Evolutionary conservation across 2,329 filamentous ascomycete species (phyloP), one percentile per base, ranked within the genome.

Genomic region (Trichoderma harzianum): DNA sequence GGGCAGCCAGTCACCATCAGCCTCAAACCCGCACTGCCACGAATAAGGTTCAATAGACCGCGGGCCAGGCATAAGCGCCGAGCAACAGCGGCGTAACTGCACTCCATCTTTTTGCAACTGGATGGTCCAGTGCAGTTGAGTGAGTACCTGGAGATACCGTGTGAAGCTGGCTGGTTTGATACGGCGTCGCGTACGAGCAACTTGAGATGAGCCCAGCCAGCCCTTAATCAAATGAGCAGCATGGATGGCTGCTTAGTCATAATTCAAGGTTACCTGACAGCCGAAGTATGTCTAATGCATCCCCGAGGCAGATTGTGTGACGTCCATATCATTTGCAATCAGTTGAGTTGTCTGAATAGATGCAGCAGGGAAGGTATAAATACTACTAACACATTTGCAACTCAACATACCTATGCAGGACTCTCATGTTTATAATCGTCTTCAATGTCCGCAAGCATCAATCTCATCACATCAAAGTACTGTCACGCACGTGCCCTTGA

Each of bases 161-260:
- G 64, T 57, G 64, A 60, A 3, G 16, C 26, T 14, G 8, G 5
- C 21, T 7, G 21, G 16, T 32, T 58, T 58, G 24, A 24, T 58
- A 47, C 65, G 51, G 65, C 34, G 32, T 58, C 26, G 51, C 24
- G 12, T 43, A 36, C 18, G 36, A 39, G 36, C 0, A 36, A n/a
- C 39, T 2, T 58, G 39, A 43, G 53, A 68, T 68, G 65, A 68
- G 53, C 39, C 24, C 43, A 43, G 39, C 11, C n/a, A 36, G 65
- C 65, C 65, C 65, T 68, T 57, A 68, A 43, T 68, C 32, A 68
- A 68, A 68, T 58, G 26, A 24, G 32, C 11, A 26, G 16, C 53
- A 58, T 58, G 65, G 53, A 26, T 58, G 21, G 18, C 18, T 24
- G 62, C 65, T 69, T 60, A 69, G 65, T 69, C 65, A 69, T 34